Percentiles rank a stretch among this genome's conserved stretches.
Evolutionary conservation across 202 grass and related monocot species (phyloP).

Genomic region (Setaria italica): DNA sequence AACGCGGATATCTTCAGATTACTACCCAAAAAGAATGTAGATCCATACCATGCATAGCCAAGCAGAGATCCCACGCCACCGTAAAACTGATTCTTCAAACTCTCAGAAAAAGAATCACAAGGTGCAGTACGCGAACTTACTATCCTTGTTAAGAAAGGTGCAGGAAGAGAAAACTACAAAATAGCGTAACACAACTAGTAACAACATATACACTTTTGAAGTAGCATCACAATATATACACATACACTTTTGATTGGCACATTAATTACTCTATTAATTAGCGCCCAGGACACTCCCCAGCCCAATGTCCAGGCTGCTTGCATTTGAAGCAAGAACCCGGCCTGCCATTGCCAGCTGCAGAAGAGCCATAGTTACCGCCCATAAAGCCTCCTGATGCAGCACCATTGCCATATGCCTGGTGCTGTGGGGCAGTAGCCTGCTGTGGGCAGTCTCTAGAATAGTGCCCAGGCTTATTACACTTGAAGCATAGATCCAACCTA

Average conservation of each 20-base stretch:
- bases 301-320: conserved; percentile 7
- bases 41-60: too few species aligned
- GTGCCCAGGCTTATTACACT: background rate
- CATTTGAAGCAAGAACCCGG: background rate
- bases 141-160: background rate
- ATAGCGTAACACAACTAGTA: background rate
- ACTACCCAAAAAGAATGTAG: too few species aligned
- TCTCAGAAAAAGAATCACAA: too few species aligned
- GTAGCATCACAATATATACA: background rate
- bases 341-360: background rate
- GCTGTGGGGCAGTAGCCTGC: background rate
- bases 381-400: background rate
- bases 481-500: background rate
- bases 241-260: background rate
- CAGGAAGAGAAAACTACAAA: background rate
- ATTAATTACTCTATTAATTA: background rate
- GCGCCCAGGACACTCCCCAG: conserved; percentile 17
- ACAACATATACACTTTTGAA: background rate
- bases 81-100: too few species aligned
- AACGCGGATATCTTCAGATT: too few species aligned
- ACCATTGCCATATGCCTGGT: background rate
- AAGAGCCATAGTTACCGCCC: background rate
- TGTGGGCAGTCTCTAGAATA: background rate
- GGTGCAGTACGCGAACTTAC: too few species aligned
- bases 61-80: too few species aligned